Evolutionary conservation across 2,329 filamentous ascomycete species (phyloP).

Genomic region (Alternaria metachromatica): DNA sequence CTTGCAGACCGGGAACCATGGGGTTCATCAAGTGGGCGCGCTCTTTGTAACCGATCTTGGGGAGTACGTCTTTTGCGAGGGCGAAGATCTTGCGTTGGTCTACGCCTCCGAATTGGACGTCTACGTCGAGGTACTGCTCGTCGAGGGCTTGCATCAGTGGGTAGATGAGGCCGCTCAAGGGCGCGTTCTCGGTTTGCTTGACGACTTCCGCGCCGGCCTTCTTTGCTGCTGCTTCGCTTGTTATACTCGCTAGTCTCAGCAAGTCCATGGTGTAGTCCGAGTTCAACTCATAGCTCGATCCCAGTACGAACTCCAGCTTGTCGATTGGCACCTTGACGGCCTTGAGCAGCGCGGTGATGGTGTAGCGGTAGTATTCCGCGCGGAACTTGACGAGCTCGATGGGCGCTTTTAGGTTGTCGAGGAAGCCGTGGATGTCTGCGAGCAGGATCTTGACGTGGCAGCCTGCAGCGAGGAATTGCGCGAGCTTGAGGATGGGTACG

Average conservation of each 20-base stretch:
- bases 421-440: slow-evolving; percentile 70
- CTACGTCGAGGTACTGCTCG: slow-evolving; percentile 80
- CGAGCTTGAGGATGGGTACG: slow-evolving; percentile 86
- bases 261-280: slow-evolving; percentile 84
- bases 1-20: slow-evolving; percentile 84
- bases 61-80: slow-evolving; percentile 82
- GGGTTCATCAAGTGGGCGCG: slow-evolving; percentile 79
- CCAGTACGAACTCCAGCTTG: slow-evolving; percentile 82
- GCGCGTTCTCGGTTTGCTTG: slow-evolving; percentile 83
- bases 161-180: slow-evolving; percentile 78
- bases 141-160: slow-evolving; percentile 89
- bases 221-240: slow-evolving; percentile 81
- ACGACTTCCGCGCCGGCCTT: slow-evolving; percentile 93
- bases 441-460: slow-evolving; percentile 83
- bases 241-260: slow-evolving; percentile 74
- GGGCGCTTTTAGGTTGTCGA: slow-evolving; percentile 85
- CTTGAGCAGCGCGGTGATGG: slow-evolving; percentile 76
- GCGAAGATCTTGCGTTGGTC: slow-evolving; percentile 93
- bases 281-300: slow-evolving; percentile 78
- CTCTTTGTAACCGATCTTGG: slow-evolving; percentile 81
- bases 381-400: slow-evolving; percentile 85
- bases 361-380: slow-evolving; percentile 80
- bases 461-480: slow-evolving; percentile 82
- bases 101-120: slow-evolving; percentile 79
- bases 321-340: slow-evolving; percentile 80